Evolutionary conservation across 1,284 basidiomycete species (phyloP).

Genomic region (Ceratobasidium sp.): DNA sequence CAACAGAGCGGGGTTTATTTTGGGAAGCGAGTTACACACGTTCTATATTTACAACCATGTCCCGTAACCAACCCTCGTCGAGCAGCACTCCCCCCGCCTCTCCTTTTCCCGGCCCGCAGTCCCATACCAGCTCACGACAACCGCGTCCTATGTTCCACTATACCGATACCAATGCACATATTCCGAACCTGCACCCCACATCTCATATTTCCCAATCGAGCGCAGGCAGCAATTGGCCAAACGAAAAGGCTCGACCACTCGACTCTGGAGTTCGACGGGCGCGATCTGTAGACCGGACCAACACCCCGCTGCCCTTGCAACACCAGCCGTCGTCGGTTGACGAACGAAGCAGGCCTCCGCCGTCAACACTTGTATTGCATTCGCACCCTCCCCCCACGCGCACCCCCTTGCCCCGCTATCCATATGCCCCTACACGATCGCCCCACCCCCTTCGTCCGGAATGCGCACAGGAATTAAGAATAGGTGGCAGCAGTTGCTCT

Average conservation of each 20-base stretch:
- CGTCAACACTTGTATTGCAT: slow-evolving; percentile 28
- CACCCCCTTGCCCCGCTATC: slow-evolving; percentile 24
- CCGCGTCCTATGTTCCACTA: slow-evolving; percentile 23
- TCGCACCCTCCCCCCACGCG: slow-evolving; percentile 41
- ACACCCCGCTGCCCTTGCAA: neutral
- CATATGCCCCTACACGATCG: slow-evolving; percentile 25
- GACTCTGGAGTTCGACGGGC: slow-evolving; percentile 25
- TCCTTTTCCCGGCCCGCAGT: neutral
- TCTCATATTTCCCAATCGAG: slow-evolving; percentile 19
- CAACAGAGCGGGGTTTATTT: too few species aligned
- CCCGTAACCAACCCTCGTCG: slow-evolving; percentile 24
- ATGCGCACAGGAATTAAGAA: slow-evolving; percentile 12
- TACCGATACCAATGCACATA: slow-evolving; percentile 31
- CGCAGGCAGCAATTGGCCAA: slow-evolving; percentile 16
- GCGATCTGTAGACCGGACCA: slow-evolving; percentile 27
- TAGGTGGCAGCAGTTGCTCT: slow-evolving; percentile 18
- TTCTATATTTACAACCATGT: slow-evolving; percentile 14
- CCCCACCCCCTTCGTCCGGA: slow-evolving; percentile 36
- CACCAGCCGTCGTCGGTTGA: slow-evolving; percentile 21
- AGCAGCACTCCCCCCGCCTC: slow-evolving; percentile 15
- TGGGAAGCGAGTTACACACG: too few species aligned
- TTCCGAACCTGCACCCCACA: slow-evolving; percentile 20
- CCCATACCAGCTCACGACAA: slow-evolving; percentile 35
- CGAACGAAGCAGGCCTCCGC: slow-evolving; percentile 27
- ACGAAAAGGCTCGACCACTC: slow-evolving; percentile 33